phyloP scores from a whole-genome alignment of 192 early-diverging fungal species.

The Jimgerdemannia flammicorona region DNA sequence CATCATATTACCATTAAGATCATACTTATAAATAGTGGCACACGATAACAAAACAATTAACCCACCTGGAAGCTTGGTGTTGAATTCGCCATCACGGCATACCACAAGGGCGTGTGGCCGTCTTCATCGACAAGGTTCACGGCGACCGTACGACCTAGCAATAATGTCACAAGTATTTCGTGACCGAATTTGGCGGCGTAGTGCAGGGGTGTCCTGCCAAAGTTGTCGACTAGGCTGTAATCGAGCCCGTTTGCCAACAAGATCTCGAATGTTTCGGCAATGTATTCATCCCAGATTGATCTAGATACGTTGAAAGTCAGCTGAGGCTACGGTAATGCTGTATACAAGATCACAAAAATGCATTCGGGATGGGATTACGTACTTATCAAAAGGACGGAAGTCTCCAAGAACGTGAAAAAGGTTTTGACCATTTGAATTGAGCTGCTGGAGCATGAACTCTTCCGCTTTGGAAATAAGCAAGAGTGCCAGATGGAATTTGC shows the following conservation, averaged over 20 bases:
- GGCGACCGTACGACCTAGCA: slow-evolving; percentile 14
- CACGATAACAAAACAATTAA: background rate
- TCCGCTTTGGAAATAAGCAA: slow-evolving; percentile 24
- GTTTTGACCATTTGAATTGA: slow-evolving; percentile 15
- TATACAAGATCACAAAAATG: too few species aligned
- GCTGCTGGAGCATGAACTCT: slow-evolving; percentile 1
- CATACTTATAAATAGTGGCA: slow-evolving; percentile 2
- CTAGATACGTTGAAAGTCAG: background rate
- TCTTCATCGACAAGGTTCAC: slow-evolving; percentile 23
- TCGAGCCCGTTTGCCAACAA: slow-evolving; percentile 14
- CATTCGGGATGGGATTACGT: background rate
- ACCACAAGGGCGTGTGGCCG: slow-evolving; percentile 32
- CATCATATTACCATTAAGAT: background rate
- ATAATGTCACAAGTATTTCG: slow-evolving; percentile 9
- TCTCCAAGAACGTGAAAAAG: slow-evolving; percentile 38
- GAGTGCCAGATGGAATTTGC: slow-evolving; percentile 47
- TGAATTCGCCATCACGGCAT: slow-evolving; percentile 33
- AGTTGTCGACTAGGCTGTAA: slow-evolving; percentile 15
- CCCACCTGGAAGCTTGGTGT: slow-evolving; percentile 16
- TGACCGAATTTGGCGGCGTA: slow-evolving; percentile 43
- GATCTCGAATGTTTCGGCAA: slow-evolving; percentile 24
- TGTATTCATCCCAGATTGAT: slow-evolving; percentile 41
- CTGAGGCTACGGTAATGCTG: too few species aligned
- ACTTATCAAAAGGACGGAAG: slow-evolving; percentile 30
- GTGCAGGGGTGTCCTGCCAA: slow-evolving; percentile 39